A percentile compares a stretch with the other conserved stretches of the same genome.
Evolutionary conservation across 2,329 filamentous ascomycete genomes (phyloP).

Genomic region (Monascus ruber): DNA sequence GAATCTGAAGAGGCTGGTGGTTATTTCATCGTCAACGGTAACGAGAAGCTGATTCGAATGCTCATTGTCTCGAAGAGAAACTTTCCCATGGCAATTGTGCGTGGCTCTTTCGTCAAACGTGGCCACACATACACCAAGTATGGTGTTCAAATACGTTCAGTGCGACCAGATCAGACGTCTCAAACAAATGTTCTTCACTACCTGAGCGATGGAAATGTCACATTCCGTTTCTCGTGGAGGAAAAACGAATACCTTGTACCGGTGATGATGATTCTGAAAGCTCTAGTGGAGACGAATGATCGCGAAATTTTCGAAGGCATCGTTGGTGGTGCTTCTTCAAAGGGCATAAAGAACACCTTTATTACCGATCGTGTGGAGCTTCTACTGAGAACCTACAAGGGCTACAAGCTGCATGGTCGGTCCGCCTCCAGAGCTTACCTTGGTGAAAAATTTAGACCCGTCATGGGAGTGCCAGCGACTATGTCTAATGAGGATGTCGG

Average conservation of each 20-base stretch:
- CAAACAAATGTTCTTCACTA: constrained; percentile 97
- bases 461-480: constrained; percentile 72
- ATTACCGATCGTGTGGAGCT: constrained; percentile 90
- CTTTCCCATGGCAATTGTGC: constrained; percentile 87
- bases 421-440: constrained; percentile 74
- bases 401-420: constrained; percentile 72
- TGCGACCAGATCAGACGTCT: constrained; percentile 93
- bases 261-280: constrained; percentile 93
- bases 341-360: constrained; percentile 77
- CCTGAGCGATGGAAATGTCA: constrained; percentile 88
- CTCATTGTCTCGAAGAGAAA: constrained; percentile 84
- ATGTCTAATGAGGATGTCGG: constrained; percentile 82
- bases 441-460: constrained; percentile 80
- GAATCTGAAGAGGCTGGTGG: constrained; percentile 93
- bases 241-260: constrained; percentile 97
- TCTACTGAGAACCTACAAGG: constrained; percentile 84
- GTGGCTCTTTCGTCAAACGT: constrained; percentile 79
- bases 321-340: constrained; percentile 64
- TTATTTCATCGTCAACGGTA: constrained; percentile 96
- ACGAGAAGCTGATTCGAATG: constrained; percentile 91
- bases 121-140: constrained; percentile 79
- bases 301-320: constrained; percentile 92
- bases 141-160: constrained; percentile 82
- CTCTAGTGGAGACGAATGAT: constrained; percentile 89
- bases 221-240: constrained; percentile 93